Conservation (phyloP, 768 basidiomycete species). For the Trametes cinnabarina region DNA sequence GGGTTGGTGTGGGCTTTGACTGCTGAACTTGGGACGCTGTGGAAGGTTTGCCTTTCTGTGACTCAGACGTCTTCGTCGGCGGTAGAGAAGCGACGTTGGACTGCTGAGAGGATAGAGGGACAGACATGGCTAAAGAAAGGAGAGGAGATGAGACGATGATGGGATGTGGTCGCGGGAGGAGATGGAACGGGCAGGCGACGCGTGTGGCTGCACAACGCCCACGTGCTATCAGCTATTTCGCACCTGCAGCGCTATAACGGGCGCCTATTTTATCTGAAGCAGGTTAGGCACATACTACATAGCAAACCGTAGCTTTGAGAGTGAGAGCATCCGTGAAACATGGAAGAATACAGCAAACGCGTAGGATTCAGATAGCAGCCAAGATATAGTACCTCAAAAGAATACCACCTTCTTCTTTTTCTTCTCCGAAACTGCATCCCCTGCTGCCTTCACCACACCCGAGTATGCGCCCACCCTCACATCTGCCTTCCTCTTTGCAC, state of each 20-base stretch:
- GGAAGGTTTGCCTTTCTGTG: constrained; percentile 11
- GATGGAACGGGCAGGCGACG: neutral
- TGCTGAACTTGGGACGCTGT: constrained; percentile 5
- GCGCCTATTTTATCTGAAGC: no score
- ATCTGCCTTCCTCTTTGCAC: constrained; percentile 40
- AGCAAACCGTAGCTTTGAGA: no score
- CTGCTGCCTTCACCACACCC: constrained; percentile 31
- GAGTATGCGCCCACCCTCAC: constrained; percentile 46
- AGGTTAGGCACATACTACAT: no score
- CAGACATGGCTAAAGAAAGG: constrained; percentile 16
- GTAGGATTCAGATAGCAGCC: no score
- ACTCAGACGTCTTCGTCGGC: constrained; percentile 1
- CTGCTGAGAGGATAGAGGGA: constrained; percentile 10
- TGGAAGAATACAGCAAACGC: no score
- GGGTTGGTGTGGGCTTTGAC: neutral
- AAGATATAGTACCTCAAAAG: constrained; percentile 17
- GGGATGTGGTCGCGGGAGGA: neutral
- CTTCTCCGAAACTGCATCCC: constrained; percentile 2
- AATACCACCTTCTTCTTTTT: constrained; percentile 24
- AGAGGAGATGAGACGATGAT: neutral
- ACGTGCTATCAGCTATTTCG: constrained; percentile 41
- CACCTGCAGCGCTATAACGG: no score
- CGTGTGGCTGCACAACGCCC: constrained; percentile 9
- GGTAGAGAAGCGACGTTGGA: constrained; percentile 1
- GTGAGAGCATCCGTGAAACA: no score